Evolutionary conservation across 371 early-diverging fungal genomes (phyloP), one percentile per base, ranked within the genome.

Genomic region (Lichtheimia corymbifera): DNA sequence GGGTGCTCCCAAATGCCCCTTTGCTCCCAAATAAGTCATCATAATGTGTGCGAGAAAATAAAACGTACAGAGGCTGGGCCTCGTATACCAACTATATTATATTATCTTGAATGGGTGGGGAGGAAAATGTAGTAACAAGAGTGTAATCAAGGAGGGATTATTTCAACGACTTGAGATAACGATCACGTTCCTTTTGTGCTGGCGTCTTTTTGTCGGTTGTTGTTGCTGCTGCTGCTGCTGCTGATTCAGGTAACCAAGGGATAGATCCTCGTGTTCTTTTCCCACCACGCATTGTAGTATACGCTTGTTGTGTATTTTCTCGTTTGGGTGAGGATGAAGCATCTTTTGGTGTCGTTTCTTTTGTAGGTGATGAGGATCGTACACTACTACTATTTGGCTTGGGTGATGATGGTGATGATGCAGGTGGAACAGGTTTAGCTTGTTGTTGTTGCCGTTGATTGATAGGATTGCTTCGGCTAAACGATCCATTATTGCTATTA

Each of bases 1-100:
- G 22, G 35, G 42, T 22, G 60, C 64, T 50, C 57, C 67, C 64
- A 78, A 76, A 59, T 80, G 80, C 56, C 80, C 78, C 55, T 78
- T 80, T 64, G 66, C 65, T 42, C 72, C 75, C 18, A 51, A 73
- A 62, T 64, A 54, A 54, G 61, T 45, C 40, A 50, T 15, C 1
- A 4, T 6, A 28, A n/a, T 12, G 12, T 27, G 35, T 35, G 35
- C 9, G 11, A 5, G 6, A 6, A 35, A 9, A 35, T 35, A 35
- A 35, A 35, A 35, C 11, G 30, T 41, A 56, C 22, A 55, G 40
- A 49, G 47, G 47, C 47, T 47, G 47, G 47, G 47, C 47, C 35
- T 35, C 35, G 35, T 35, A 35, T 35, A 35, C 35, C 35, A 9
- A 35, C 35, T 35, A 35, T 35, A 35, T 35, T 35, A 35, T 35